Percentiles rank a stretch among this genome's conserved stretches.
phyloP scores from a whole-genome alignment of 768 basidiomycete genomes.

The Xerocomus brunneocitrinus region DNA sequence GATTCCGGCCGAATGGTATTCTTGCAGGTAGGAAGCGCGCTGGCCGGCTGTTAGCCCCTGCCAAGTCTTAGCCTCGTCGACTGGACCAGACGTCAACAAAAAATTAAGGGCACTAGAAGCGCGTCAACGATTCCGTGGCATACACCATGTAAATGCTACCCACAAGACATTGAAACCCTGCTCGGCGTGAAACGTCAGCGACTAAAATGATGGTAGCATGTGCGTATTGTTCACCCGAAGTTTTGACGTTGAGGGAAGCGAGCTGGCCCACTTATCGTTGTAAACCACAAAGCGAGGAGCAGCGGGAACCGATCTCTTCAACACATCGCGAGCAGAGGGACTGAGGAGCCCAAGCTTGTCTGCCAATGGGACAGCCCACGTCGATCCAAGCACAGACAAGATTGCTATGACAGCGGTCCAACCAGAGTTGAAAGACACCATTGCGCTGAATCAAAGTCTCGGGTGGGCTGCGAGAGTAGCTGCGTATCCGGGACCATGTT shows the following conservation, averaged over 20 bases:
- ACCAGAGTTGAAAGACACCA: background rate
- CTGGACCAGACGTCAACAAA: constrained; percentile 36
- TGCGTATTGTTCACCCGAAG: constrained; percentile 34
- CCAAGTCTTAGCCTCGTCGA: constrained; percentile 44
- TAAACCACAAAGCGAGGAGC: constrained; percentile 47
- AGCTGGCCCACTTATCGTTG: constrained; percentile 37
- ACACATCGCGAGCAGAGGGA: constrained; percentile 15
- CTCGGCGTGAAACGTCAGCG: background rate
- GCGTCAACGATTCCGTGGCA: background rate
- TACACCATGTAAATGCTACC: background rate
- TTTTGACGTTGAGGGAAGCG: constrained; percentile 39
- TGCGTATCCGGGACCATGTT: background rate
- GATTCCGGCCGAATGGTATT: constrained; percentile 52
- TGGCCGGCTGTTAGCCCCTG: constrained; percentile 31
- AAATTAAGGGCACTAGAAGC: constrained; percentile 35
- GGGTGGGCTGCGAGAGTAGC: background rate
- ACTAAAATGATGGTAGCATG: background rate
- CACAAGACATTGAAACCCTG: constrained; percentile 32
- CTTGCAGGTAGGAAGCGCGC: constrained; percentile 38
- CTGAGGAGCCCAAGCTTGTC: constrained; percentile 16
- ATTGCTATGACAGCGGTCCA: background rate
- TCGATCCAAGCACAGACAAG: constrained; percentile 5
- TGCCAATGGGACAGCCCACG: constrained; percentile 9
- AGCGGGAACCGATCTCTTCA: constrained; percentile 26
- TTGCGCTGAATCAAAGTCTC: background rate